These are phyloP conservation scores for Schoenoplectus tabernaemontani DNA, from an alignment of 202 grass and related monocot species.

Conservation along the genomic window DNA sequence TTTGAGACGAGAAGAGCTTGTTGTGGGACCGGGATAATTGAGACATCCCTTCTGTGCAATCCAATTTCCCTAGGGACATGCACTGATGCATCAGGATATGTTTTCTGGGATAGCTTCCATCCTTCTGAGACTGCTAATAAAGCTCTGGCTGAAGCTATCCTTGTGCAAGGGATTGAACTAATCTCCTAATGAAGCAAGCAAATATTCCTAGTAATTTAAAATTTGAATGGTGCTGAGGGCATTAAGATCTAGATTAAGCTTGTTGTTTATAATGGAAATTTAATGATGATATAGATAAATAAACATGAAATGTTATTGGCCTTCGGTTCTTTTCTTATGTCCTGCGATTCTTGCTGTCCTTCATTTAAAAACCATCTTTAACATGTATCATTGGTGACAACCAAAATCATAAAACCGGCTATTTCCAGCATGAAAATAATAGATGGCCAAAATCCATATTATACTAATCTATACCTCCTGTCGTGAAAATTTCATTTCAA, in stretches of 20 bases:
- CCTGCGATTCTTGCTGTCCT: neutral
- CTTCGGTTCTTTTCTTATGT: neutral
- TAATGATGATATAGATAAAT: constrained; percentile 13
- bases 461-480: neutral
- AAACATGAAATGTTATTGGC: neutral
- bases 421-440: neutral
- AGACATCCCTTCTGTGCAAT: constrained; percentile 83
- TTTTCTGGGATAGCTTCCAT: constrained; percentile 98
- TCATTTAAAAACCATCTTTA: neutral
- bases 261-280: neutral
- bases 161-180: constrained; percentile 71
- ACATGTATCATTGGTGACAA: too few relatives aligned
- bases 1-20: constrained; percentile 66
- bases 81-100: constrained; percentile 69
- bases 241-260: neutral
- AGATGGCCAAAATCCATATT: neutral
- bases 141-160: constrained; percentile 57
- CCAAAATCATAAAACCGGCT: too few relatives aligned
- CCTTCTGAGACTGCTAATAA: constrained; percentile 86
- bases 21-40: constrained; percentile 84
- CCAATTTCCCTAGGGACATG: constrained; percentile 57
- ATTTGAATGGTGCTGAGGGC: neutral
- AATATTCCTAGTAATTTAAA: neutral
- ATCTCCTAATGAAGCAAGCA: constrained; percentile 38
- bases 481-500: neutral